A percentile compares a stretch with the other conserved stretches of the same genome.
These are phyloP conservation scores for Colletotrichum limetticola DNA, from an alignment of 2,329 filamentous ascomycete genomes.

Conservation along the genomic window DNA sequence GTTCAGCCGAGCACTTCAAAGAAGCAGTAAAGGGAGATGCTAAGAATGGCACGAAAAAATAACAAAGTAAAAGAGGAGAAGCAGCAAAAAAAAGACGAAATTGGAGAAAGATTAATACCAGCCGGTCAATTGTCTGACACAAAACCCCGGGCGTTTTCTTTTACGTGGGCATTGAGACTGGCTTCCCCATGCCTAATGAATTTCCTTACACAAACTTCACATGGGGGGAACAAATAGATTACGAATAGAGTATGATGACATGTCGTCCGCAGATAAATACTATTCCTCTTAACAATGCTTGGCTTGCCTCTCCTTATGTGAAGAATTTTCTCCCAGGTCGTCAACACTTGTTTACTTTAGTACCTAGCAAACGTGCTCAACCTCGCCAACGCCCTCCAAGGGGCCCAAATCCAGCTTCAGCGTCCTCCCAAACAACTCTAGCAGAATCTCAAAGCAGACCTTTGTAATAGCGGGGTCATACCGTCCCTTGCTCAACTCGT, in stretches of 20 bases:
- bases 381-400: conserved; percentile 68
- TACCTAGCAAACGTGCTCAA: conserved; percentile 80
- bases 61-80: not conserved
- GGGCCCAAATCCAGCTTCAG: conserved; percentile 83
- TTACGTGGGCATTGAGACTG: conserved; percentile 32
- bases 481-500: conserved; percentile 92
- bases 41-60: not conserved
- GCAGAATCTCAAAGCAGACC: conserved; percentile 89
- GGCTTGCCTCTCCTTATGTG: not conserved
- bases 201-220: conserved; percentile 17
- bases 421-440: conserved; percentile 84
- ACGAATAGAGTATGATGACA: conserved; percentile 35
- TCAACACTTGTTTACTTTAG: not conserved
- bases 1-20: conserved; percentile 13
- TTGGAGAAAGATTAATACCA: conserved; percentile 23
- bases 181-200: conserved; percentile 32
- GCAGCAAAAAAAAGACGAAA: not conserved
- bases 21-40: not conserved
- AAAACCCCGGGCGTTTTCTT: not conserved
- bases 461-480: conserved; percentile 90
- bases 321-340: not conserved
- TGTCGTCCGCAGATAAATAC: conserved; percentile 36
- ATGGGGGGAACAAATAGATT: conserved; percentile 20
- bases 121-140: conserved; percentile 12
- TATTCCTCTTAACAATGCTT: conserved; percentile 31